Evolutionary conservation across 139 green algal genomes (phyloP).

Genomic region (Chlamydomonas incerta): DNA sequence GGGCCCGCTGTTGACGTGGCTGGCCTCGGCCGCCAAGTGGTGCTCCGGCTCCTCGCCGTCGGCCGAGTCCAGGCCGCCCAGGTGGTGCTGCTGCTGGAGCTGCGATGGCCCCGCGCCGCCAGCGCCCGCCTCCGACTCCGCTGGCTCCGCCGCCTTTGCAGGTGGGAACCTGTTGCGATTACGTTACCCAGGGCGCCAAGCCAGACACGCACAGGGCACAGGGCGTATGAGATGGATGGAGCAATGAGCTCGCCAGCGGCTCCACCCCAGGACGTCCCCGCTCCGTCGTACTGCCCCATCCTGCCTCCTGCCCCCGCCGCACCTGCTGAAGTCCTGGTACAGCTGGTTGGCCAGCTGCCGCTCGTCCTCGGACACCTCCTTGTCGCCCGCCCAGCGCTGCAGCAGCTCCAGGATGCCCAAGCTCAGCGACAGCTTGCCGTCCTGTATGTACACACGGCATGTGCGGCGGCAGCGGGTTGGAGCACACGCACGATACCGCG

Average conservation of each 20-base stretch:
- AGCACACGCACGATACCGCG: no score
- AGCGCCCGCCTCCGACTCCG: background rate
- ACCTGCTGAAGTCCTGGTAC: conserved; percentile 59
- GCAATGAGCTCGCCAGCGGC: no score
- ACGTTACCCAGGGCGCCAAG: no score
- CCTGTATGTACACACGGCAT: background rate
- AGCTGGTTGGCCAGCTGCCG: conserved; percentile 48
- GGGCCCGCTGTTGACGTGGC: conserved; percentile 18
- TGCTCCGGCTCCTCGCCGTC: background rate
- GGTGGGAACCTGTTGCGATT: conserved; percentile 40
- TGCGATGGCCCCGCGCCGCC: background rate
- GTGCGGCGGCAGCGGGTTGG: background rate
- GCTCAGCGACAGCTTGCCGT: conserved; percentile 48
- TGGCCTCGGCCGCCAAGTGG: conserved; percentile 30
- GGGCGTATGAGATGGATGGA: no score
- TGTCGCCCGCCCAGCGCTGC: conserved; percentile 28
- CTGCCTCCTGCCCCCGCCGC: no score
- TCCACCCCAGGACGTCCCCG: no score
- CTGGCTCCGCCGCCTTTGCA: background rate
- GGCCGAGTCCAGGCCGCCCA: background rate
- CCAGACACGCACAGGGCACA: no score
- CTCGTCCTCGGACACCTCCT: conserved; percentile 35
- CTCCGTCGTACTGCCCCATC: no score
- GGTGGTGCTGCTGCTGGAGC: background rate
- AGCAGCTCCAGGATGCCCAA: conserved; percentile 43